phyloP scores from a whole-genome alignment of 805 yeast genomes.

The Yamadazyma insecticola region DNA sequence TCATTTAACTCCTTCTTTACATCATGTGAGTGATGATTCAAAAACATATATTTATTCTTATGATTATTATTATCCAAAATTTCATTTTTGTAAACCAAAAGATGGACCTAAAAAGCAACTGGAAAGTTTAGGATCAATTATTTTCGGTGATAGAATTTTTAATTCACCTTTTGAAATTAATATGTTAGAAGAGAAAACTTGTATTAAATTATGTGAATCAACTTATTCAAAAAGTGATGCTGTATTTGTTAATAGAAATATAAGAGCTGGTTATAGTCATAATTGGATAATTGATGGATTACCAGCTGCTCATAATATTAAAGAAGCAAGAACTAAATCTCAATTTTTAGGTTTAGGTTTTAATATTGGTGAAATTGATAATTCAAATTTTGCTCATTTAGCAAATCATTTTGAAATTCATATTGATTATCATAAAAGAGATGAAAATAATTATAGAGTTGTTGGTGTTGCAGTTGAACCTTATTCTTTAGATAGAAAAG shows the following conservation, averaged over 20 bases:
- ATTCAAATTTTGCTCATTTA: slow-evolving; percentile 51
- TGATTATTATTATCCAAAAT: slow-evolving; percentile 77
- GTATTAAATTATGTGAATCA: slow-evolving; percentile 62
- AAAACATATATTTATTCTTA: slow-evolving; percentile 65
- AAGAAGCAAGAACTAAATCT: slow-evolving; percentile 54
- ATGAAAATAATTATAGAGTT: slow-evolving; percentile 66
- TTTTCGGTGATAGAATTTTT: slow-evolving; percentile 94
- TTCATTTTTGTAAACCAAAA: slow-evolving; percentile 79
- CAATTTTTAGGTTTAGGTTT: slow-evolving; percentile 78
- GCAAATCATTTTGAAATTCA: slow-evolving; percentile 76
- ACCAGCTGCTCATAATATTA: slow-evolving; percentile 72
- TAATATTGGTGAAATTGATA: slow-evolving; percentile 68
- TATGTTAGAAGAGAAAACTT: slow-evolving; percentile 69
- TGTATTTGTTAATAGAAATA: slow-evolving; percentile 70
- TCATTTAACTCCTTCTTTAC: slow-evolving; percentile 78
- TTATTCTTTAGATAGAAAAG: slow-evolving; percentile 43
- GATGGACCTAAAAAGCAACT: slow-evolving; percentile 67
- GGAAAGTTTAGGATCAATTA: slow-evolving; percentile 87
- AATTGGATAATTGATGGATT: slow-evolving; percentile 95
- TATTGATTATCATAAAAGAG: slow-evolving; percentile 79
- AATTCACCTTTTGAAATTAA: slow-evolving; percentile 82
- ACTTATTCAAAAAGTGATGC: slow-evolving; percentile 64
- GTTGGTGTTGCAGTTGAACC: slow-evolving; percentile 87
- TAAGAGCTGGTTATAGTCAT: slow-evolving; percentile 77
- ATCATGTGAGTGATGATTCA: slow-evolving; percentile 26